phyloP scores from a whole-genome alignment of 1,284 basidiomycete genomes.

The Heterobasidion annosum region DNA sequence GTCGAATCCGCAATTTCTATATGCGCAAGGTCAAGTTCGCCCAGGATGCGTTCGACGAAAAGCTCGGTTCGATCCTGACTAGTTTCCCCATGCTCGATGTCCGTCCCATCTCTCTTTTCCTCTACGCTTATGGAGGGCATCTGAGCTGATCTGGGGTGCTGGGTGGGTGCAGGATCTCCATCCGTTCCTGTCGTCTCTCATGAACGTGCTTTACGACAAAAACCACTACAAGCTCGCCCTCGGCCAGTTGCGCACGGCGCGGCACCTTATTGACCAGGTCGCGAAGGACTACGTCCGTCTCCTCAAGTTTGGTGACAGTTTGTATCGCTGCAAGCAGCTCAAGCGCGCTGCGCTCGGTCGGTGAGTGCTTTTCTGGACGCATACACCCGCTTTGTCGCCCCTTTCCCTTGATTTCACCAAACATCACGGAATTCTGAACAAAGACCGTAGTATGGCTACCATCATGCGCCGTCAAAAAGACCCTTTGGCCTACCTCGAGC shows the following conservation, averaged over 20 bases:
- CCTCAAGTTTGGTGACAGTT: slow-evolving; percentile 92
- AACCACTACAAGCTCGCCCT: slow-evolving; percentile 98
- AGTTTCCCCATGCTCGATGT: slow-evolving; percentile 98
- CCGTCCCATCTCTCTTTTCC: slow-evolving; percentile 17
- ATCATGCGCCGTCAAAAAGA: slow-evolving; percentile 97
- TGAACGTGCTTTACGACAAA: slow-evolving; percentile 98
- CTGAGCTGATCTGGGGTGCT: background rate
- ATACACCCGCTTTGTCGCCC: background rate
- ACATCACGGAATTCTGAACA: too few species aligned
- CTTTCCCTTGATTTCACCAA: background rate
- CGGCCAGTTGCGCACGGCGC: slow-evolving; percentile 87
- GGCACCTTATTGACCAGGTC: slow-evolving; percentile 92
- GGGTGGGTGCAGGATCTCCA: slow-evolving; percentile 69
- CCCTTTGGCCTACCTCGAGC: slow-evolving; percentile 91
- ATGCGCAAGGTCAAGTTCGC: slow-evolving; percentile 99
- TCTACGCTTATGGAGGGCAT: background rate
- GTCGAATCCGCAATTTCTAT: slow-evolving; percentile 89
- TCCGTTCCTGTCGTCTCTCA: slow-evolving; percentile 86
- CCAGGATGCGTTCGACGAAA: slow-evolving; percentile 96
- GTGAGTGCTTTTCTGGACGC: slow-evolving; percentile 30
- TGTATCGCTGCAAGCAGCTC: slow-evolving; percentile 95
- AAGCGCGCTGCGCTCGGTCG: slow-evolving; percentile 92
- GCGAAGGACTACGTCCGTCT: slow-evolving; percentile 93
- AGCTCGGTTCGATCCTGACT: slow-evolving; percentile 85
- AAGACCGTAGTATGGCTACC: slow-evolving; percentile 74